Percentiles rank a stretch among this genome's conserved stretches.
Conservation (phyloP, 768 basidiomycete species). For the Lentinula aciculospora region DNA sequence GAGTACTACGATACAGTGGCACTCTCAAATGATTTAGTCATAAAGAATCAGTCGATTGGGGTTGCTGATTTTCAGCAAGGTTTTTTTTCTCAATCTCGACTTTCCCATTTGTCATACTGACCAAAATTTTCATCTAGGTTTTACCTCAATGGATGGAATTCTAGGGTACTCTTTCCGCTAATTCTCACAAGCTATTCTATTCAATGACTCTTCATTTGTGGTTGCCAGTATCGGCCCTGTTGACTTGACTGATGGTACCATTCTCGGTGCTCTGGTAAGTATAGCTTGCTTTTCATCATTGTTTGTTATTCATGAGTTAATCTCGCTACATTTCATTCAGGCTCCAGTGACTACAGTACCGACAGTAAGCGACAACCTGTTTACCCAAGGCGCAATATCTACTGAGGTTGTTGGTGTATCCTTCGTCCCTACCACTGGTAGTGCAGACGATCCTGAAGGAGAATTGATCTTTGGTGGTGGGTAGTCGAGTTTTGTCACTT, state of each 20-base stretch:
- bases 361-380: slow-evolving; percentile 55
- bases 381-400: slow-evolving; percentile 31
- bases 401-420: slow-evolving; percentile 41
- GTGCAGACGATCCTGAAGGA: slow-evolving; percentile 30
- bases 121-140: slow-evolving; percentile 23
- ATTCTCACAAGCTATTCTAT: background rate
- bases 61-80: slow-evolving; percentile 37
- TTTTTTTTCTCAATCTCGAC: background rate
- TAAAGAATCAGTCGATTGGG: slow-evolving; percentile 58
- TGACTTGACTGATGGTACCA: slow-evolving; percentile 41
- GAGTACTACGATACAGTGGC: slow-evolving; percentile 51
- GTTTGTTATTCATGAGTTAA: background rate
- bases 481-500: background rate
- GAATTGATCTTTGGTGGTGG: slow-evolving; percentile 45
- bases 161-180: slow-evolving; percentile 38
- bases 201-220: background rate
- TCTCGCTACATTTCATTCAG: background rate
- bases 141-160: slow-evolving; percentile 55
- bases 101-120: background rate
- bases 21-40: slow-evolving; percentile 41
- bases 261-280: slow-evolving; percentile 12
- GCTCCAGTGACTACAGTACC: slow-evolving; percentile 27
- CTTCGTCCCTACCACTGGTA: slow-evolving; percentile 41
- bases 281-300: background rate
- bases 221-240: slow-evolving; percentile 43